Evolutionary conservation across 73 alveolate genomes (phyloP), one percentile per base, ranked within the genome.

Genomic region (Paramecium bursaria): DNA sequence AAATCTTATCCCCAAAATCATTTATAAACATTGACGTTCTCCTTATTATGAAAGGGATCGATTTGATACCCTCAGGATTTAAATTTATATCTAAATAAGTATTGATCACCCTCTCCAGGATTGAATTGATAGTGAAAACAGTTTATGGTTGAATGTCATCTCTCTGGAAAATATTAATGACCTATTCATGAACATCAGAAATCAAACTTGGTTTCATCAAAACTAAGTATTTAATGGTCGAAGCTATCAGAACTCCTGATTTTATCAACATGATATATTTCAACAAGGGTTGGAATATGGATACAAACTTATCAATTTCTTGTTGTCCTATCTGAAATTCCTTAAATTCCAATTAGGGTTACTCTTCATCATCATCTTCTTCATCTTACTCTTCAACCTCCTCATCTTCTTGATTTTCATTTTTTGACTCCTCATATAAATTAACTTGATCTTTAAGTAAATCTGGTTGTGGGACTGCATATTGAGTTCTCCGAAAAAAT

Each of bases 21-120:
- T 25, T 21, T 1, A 67, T 67, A 29, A 33, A 67, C 33, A 39
- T 67, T 2, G 55, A 39, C 6, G 82, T 67, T 42, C 22, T 6
- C 21, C 82, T 67, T 42, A 67, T 21, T n/a, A 67, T 67, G 44
- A 67, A 67, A 25, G 82, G 82, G 10, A 67, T 42, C 5, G 33
- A 42, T 11, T 42, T 67, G 39, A 67, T 42, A 15, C 26, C 35
- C 27, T 67, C 9, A 0, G 82, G 82, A 19, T 67, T 39, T 35
- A 39, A 15, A 19, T 67, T 57, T 39, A 19, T 21, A 25, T 67
- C 2, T n/a, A 67, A 25, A 15, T 35, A 25, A 25, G 27, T 26
- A 4, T 15, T 11, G 44, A 67, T 25, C 2, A 67, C 44, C 60
- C 44, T 67, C 55, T 67, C 82, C n/a, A n/a, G n/a, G n/a, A n/a